These are phyloP conservation scores for Harringtonia lauricola DNA, from an alignment of 2,329 filamentous ascomycete species.

Conservation along the genomic window DNA sequence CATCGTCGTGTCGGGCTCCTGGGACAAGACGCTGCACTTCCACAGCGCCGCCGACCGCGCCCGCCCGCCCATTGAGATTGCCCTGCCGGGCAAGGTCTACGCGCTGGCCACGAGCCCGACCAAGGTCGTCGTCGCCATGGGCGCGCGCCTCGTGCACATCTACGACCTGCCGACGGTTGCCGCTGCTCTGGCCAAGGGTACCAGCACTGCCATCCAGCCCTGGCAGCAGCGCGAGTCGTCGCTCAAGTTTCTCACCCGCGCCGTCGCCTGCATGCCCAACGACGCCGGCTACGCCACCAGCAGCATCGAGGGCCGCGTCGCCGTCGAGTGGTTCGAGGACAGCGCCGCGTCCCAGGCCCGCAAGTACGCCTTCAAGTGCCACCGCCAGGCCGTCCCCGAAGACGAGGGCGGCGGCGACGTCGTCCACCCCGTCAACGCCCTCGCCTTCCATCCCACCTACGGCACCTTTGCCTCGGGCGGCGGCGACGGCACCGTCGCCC, in stretches of 20 bases:
- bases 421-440: conserved; percentile 83
- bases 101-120: conserved; percentile 66
- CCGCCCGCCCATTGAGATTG: conserved; percentile 49
- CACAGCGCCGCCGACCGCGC: conserved; percentile 51
- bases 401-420: conserved; percentile 59
- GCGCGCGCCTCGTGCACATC: conserved; percentile 83
- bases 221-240: conserved; percentile 93
- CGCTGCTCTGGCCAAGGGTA: conserved; percentile 30
- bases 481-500: conserved; percentile 79
- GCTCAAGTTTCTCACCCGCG: conserved; percentile 90
- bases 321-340: conserved; percentile 96
- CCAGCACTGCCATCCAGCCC: conserved; percentile 48
- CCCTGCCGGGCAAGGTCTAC: conserved; percentile 78
- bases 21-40: conserved; percentile 85
- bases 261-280: conserved; percentile 91
- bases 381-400: conserved; percentile 61
- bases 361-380: conserved; percentile 99
- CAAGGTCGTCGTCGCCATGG: conserved; percentile 93
- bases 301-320: conserved; percentile 89
- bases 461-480: conserved; percentile 85
- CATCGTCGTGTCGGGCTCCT: conserved; percentile 82
- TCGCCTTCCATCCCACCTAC: conserved; percentile 73
- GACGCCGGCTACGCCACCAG: conserved; percentile 88
- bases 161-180: conserved; percentile 71
- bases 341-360: conserved; percentile 75